Base-by-base conservation (phyloP, 179 eudicot species). In the Gypsophila paniculata region DNA sequence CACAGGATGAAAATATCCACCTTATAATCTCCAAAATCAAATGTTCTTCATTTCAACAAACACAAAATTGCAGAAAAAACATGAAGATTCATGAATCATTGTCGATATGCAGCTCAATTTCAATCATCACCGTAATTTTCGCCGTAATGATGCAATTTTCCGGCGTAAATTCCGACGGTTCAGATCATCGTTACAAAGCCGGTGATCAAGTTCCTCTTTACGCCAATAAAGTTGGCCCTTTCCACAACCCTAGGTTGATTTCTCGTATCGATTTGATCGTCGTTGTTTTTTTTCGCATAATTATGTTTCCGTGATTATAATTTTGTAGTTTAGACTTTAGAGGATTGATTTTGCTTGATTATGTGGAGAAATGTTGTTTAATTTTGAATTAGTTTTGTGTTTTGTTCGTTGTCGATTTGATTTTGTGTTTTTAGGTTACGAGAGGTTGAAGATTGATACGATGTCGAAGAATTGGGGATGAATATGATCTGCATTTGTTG, bases 161-260 rank as follows among this genome's bases (percentile, higher is more conserved):
- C 29, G 65, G 54, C 18, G 51, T 48, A 32, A 76, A 78, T 53
- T 83, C 89, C 17, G 85, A 82, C 70, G 83, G 59, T 0, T 85
- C 83, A 2, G 82, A 83, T 81, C 88, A 85, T 61, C 81, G 82
- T 22, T 85, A 80, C 74, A 85, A 85, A 58, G 73, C 81, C 29
- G 86, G 86, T 14, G 86, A 83, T 61, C 49, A 69, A n/a, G 88
- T 85, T 34, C 88, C 88, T 61, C 84, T 85, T 14, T 85, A 83
- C 77, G 86, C 88, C 10, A 85, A 86, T 52, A 86, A 86, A 75
- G 87, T 83, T 54, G 89, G 87, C 17, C 89, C 86, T 58, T 83
- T 83, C 61, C 89, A 83, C 18, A 85, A 85, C 69, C 89, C 89
- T 26, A 83, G 86, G 86, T 85, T 42, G 48, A 18, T 62, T 15